A percentile compares a stretch with the other conserved stretches of the same genome.
Conservation (phyloP, 805 yeast species). For the Starmerella vaccinii region DNA sequence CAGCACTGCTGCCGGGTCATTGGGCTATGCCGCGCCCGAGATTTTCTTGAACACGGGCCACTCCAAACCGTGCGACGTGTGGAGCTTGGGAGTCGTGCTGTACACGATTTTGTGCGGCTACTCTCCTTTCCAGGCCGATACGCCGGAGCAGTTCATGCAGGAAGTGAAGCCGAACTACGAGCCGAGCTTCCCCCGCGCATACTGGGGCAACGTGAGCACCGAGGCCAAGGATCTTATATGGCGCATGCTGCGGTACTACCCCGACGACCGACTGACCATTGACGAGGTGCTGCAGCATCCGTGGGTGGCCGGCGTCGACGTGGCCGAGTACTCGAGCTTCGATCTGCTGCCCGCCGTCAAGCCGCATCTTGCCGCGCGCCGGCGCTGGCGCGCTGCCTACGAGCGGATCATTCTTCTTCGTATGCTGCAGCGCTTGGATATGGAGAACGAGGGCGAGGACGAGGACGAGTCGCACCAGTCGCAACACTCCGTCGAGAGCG, state of each 20-base stretch:
- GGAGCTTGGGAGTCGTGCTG: constrained; percentile 91
- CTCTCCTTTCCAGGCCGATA: constrained; percentile 82
- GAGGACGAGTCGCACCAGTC: no score
- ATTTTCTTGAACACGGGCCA: constrained; percentile 74
- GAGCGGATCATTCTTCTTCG: constrained; percentile 75
- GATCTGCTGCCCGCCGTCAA: constrained; percentile 76
- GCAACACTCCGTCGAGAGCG: background rate
- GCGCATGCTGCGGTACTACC: constrained; percentile 60
- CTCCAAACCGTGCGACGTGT: constrained; percentile 90
- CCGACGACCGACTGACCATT: constrained; percentile 69
- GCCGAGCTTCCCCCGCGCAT: constrained; percentile 74
- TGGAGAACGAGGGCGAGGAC: constrained; percentile 44
- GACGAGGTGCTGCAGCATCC: constrained; percentile 69
- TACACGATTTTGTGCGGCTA: constrained; percentile 86
- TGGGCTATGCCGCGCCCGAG: constrained; percentile 97
- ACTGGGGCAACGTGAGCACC: constrained; percentile 72
- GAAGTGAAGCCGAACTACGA: constrained; percentile 67
- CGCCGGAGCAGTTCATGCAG: constrained; percentile 63
- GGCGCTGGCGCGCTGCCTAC: constrained; percentile 74
- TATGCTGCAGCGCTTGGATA: constrained; percentile 57
- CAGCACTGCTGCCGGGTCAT: constrained; percentile 74
- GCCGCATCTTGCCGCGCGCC: constrained; percentile 73
- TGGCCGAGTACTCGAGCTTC: constrained; percentile 31
- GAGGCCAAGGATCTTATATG: constrained; percentile 74
- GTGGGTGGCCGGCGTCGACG: constrained; percentile 53